Base-by-base conservation (phyloP, 2,329 filamentous ascomycete genomes). In the Cercospora janseana region DNA sequence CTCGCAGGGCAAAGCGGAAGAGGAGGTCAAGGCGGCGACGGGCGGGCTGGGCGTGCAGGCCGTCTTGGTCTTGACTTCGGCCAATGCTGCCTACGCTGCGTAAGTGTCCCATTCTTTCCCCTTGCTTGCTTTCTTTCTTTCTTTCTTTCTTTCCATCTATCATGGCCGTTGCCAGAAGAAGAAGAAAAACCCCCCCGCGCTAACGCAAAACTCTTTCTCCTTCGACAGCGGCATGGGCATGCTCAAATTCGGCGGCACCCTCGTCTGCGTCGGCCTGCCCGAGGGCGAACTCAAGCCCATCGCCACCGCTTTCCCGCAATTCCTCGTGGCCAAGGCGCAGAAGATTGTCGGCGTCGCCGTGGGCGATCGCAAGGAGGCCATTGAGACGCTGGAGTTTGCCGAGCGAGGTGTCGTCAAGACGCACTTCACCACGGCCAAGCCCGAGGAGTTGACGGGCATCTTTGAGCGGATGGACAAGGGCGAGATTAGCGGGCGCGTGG, bases 21-120 rank as follows among this genome's bases (percentile, higher is more conserved):
- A 74, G 20, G 77, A 82, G 35, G 79, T 86, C 41, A 76, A 78
- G 59, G 73, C 72, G 27, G 66, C 81, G 1, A 81, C 81, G 0
- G 75, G 73, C 3, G 80, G 80, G 0, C 66, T 81, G 5, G 82
- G 83, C 21, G 82, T 80, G 0, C 76, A 81, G 52, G 79, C 79
- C 1, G 82, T 81, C 2, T 66, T 86, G 13, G 79, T 85, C 0
- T 65, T 75, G 24, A 76, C 75, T 0, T 72, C 73, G 1, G 70
- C 71, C 28, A 76, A 77, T 54, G 69, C 56, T 5, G 75, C 75
- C 6, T 78, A 78, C 54, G 72, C 65, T 1, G 60, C 61, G 58
- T 62, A 56, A 35, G 57, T 28, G n/a, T 9, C 32, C 20, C 10
- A 4, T 12, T 9, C 10, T 37, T 37, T 28, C 6, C n/a, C 12